phyloP scores from a whole-genome alignment of 208 protist species.

The Wallacemonas collosoma region DNA sequence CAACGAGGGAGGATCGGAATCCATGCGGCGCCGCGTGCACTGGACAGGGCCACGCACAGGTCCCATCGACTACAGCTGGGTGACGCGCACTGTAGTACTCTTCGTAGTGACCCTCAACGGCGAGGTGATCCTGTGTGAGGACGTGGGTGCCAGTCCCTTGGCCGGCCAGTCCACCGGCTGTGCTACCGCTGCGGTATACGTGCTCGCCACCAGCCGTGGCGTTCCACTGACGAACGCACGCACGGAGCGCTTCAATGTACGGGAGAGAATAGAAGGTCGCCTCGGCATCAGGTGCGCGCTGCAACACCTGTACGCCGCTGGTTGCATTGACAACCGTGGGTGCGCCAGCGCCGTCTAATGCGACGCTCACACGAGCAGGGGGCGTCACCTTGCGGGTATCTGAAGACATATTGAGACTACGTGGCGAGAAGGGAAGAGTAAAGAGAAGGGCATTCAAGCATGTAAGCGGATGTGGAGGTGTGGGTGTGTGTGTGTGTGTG shows the following conservation, averaged over 20 bases:
- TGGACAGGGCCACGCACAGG: neutral
- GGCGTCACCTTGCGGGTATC: too few species aligned
- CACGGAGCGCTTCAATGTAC: constrained; percentile 64
- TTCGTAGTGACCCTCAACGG: constrained; percentile 32
- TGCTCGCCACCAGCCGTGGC: neutral
- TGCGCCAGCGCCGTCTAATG: neutral
- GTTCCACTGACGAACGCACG: constrained; percentile 21
- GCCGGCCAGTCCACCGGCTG: constrained; percentile 8
- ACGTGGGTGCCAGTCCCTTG: constrained; percentile 2
- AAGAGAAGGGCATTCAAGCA: too few species aligned
- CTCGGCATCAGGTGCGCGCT: constrained; percentile 40
- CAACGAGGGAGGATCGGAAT: neutral
- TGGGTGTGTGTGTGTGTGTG: too few species aligned
- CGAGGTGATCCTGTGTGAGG: constrained; percentile 26
- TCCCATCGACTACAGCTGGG: neutral
- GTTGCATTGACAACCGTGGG: neutral
- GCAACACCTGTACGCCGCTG: constrained; percentile 18
- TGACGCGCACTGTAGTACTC: constrained; percentile 31
- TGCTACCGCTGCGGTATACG: neutral
- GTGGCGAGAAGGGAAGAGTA: too few species aligned
- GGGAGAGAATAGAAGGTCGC: constrained; percentile 73
- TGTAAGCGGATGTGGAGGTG: too few species aligned
- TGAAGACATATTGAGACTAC: too few species aligned
- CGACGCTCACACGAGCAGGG: neutral
- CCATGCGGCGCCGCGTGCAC: neutral